These are phyloP conservation scores for Fomitopsis schrenkii DNA, from an alignment of 1,284 basidiomycete genomes.

Conservation along the genomic window DNA sequence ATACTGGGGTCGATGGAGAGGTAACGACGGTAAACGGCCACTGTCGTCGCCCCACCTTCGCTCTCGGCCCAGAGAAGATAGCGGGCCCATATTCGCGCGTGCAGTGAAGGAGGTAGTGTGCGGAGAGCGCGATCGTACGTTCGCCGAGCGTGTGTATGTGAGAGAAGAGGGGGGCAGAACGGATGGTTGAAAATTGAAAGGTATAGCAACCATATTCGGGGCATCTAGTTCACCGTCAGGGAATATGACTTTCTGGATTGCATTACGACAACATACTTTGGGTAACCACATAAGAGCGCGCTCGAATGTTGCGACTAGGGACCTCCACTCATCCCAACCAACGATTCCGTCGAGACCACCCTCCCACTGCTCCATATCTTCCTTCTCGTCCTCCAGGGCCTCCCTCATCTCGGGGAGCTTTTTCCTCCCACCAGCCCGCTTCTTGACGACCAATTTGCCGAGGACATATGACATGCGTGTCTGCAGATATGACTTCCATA, in stretches of 20 bases:
- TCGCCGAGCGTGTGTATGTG: slow-evolving; percentile 86
- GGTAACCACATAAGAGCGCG: slow-evolving; percentile 93
- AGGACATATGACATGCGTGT: slow-evolving; percentile 86
- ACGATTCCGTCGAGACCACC: slow-evolving; percentile 83
- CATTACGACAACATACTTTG: slow-evolving; percentile 50
- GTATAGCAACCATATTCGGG: slow-evolving; percentile 93
- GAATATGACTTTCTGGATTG: slow-evolving; percentile 2
- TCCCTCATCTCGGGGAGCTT: slow-evolving; percentile 88
- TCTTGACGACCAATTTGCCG: slow-evolving; percentile 68
- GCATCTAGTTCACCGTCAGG: slow-evolving; percentile 55
- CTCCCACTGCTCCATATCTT: slow-evolving; percentile 78
- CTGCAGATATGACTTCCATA: slow-evolving; percentile 92
- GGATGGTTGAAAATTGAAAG: slow-evolving; percentile 89
- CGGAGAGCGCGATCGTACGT: slow-evolving; percentile 95
- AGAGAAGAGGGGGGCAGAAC: slow-evolving; percentile 80
- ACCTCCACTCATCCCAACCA: slow-evolving; percentile 95
- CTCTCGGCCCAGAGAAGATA: slow-evolving; percentile 95
- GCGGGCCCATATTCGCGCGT: slow-evolving; percentile 89
- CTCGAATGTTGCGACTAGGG: slow-evolving; percentile 86
- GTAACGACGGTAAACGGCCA: slow-evolving; percentile 88
- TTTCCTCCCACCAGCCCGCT: slow-evolving; percentile 79
- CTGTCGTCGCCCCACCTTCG: slow-evolving; percentile 81
- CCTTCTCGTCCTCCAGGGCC: slow-evolving; percentile 79
- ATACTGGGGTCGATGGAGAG: slow-evolving; percentile 81
- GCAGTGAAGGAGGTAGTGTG: slow-evolving; percentile 92